Evolutionary conservation across 441 rosid genomes (phyloP), one percentile per base, ranked within the genome.

Genomic region (Erodium moschatum): DNA sequence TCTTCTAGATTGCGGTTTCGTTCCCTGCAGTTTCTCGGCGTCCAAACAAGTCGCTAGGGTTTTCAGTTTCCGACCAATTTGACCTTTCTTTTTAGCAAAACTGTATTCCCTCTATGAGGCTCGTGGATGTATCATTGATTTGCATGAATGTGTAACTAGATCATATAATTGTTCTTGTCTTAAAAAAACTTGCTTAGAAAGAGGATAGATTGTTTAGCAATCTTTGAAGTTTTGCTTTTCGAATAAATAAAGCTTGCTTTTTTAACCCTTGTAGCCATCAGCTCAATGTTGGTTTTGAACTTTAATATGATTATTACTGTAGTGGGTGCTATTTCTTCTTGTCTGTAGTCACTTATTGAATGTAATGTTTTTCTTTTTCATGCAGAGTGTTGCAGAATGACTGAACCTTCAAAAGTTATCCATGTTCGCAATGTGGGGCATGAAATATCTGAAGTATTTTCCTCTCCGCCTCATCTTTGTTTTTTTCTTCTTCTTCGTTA

Each of bases 351-450:
- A 2, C 52, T 0, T 3, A 11, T 0, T 46, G 4, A 11, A 46
- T 3, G 9, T 44, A 46, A 46, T 46, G n/a, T 2, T 46, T 12
- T 1, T 11, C 5, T 11, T 11, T 68, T 69, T 70, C 33, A 76
- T 75, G 48, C 81, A 80, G 86, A 66, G 70, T 54, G 71, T 68
- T 70, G 70, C 24, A 31, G 61, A 74, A 94, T 94, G 99, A 74
- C 97, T 9, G 99, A 94, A 63, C 88, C 97, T 38, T 94, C 99
- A 48, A 94, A 94, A 82, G 99, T 94, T 69, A 85, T 94, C 74
- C 99, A 94, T 61, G 97, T 91, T 71, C 99, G 99, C 68, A 94
- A 94, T 72, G 97, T 94, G 13, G 99, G 97, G 48, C 97, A 87
- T 75, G 99, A 94, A 78, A 89, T 94, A 75, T 88, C 99, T 72